phyloP scores from a whole-genome alignment of 2,329 filamentous ascomycete species.

The Fusarium setosum region DNA sequence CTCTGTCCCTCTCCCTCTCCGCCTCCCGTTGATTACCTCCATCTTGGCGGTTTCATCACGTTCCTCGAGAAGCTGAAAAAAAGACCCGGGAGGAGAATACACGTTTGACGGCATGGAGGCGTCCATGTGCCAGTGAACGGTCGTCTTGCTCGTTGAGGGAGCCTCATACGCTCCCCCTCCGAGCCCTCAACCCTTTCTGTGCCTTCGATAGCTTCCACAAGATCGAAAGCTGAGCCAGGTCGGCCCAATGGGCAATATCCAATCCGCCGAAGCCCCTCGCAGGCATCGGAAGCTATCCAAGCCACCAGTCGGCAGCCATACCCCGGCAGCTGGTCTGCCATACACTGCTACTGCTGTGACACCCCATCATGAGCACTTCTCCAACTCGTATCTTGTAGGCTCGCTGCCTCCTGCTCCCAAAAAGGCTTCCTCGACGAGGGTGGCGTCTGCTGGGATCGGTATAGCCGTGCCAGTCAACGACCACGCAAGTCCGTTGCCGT shows the following conservation, averaged over 20 bases:
- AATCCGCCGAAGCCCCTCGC: conserved; percentile 57
- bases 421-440: conserved; percentile 26
- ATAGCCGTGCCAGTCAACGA: conserved; percentile 32
- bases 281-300: conserved; percentile 64
- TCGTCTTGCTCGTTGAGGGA: conserved; percentile 38
- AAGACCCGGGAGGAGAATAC: conserved; percentile 19
- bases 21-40: neutral
- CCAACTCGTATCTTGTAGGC: conserved; percentile 47
- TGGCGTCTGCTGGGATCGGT: conserved; percentile 25
- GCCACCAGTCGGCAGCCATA: conserved; percentile 56
- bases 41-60: conserved; percentile 4
- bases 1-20: neutral
- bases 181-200: conserved; percentile 20
- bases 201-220: conserved; percentile 23
- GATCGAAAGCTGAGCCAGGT: conserved; percentile 19
- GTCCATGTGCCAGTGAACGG: conserved; percentile 37
- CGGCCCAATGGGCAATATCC: conserved; percentile 61
- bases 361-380: conserved; percentile 42
- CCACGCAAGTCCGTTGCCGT: conserved; percentile 18
- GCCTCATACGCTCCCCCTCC: conserved; percentile 28
- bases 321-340: conserved; percentile 55
- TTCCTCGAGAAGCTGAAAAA: conserved; percentile 7
- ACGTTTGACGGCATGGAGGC: conserved; percentile 39
- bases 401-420: conserved; percentile 36
- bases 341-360: conserved; percentile 47